Evolutionary conservation across 202 grass and related monocot species (phyloP).

Genomic region (Setaria viridis): DNA sequence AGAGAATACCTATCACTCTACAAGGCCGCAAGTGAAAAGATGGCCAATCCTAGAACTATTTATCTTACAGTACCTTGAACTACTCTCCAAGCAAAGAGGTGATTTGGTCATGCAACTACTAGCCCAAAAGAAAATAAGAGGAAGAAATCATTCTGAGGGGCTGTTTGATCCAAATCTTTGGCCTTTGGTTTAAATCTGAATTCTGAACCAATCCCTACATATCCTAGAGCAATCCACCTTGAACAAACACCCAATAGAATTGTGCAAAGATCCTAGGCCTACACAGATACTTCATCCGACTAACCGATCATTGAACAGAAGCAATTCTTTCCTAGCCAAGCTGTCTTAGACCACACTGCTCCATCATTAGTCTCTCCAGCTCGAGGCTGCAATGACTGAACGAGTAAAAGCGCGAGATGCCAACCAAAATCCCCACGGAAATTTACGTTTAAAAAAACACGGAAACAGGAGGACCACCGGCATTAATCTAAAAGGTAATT

Average conservation of each 20-base stretch:
- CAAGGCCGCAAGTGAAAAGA: constrained; percentile 1
- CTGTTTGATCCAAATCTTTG: not conserved
- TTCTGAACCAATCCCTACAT: not conserved
- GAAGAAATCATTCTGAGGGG: not conserved
- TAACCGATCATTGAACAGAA: constrained; percentile 35
- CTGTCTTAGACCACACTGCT: constrained; percentile 42
- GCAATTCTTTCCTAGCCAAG: constrained; percentile 18
- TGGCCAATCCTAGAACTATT: not conserved
- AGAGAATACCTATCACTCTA: not conserved
- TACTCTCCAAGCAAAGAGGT: not conserved
- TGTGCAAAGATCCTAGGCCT: constrained; percentile 8
- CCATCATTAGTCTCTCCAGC: constrained; percentile 47
- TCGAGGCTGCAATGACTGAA: constrained; percentile 24
- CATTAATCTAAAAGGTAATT: constrained; percentile 28
- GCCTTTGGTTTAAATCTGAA: constrained; percentile 7
- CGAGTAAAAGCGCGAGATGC: constrained; percentile 29
- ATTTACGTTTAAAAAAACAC: constrained; percentile 2
- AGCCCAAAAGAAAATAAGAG: not conserved
- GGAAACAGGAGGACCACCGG: constrained; percentile 28
- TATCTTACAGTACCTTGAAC: not conserved
- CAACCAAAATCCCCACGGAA: constrained; percentile 36
- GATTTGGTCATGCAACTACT: constrained; percentile 28
- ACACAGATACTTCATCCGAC: constrained; percentile 4
- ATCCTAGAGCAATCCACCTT: not conserved
- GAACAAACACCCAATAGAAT: not conserved